Percentiles rank a stretch among this genome's conserved stretches.
Evolutionary conservation across 108 stramenopile species (phyloP).

Genomic region (Nannochloropsis salina): DNA sequence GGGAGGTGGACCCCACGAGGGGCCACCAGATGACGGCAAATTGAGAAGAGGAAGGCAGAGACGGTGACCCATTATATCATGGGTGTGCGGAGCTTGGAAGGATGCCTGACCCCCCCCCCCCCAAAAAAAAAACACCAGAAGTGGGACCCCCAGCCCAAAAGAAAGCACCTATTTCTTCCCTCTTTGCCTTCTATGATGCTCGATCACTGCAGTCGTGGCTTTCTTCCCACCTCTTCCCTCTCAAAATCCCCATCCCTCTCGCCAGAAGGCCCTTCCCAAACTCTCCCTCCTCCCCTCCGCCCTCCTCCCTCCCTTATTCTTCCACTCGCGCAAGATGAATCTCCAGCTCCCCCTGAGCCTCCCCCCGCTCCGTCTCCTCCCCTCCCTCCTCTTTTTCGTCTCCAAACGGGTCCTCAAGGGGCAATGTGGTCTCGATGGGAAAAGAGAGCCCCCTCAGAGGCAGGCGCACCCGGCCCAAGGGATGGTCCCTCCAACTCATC

Average conservation of each 20-base stretch:
- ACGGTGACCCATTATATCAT: too few species aligned
- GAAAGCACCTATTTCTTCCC: too few species aligned
- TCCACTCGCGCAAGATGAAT: neutral
- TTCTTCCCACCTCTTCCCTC: too few species aligned
- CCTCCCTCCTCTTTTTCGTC: neutral
- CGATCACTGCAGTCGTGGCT: too few species aligned
- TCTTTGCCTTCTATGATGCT: too few species aligned
- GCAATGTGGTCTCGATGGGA: neutral
- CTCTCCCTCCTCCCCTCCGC: neutral
- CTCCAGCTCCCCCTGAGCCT: neutral
- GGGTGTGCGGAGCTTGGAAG: too few species aligned
- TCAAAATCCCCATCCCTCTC: too few species aligned
- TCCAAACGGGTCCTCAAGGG: neutral
- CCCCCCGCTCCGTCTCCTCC: neutral
- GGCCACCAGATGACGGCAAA: too few species aligned
- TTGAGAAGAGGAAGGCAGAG: too few species aligned
- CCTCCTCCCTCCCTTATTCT: conserved; percentile 14
- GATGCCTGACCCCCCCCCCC: too few species aligned
- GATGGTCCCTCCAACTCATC: conserved; percentile 19
- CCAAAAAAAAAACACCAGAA: too few species aligned
- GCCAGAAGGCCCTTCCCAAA: neutral
- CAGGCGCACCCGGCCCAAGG: neutral
- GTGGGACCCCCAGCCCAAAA: too few species aligned
- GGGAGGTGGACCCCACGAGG: neutral
- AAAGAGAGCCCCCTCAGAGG: neutral